Evolutionary conservation across 1,284 basidiomycete genomes (phyloP).

Genomic region (Pascua guehoae): DNA sequence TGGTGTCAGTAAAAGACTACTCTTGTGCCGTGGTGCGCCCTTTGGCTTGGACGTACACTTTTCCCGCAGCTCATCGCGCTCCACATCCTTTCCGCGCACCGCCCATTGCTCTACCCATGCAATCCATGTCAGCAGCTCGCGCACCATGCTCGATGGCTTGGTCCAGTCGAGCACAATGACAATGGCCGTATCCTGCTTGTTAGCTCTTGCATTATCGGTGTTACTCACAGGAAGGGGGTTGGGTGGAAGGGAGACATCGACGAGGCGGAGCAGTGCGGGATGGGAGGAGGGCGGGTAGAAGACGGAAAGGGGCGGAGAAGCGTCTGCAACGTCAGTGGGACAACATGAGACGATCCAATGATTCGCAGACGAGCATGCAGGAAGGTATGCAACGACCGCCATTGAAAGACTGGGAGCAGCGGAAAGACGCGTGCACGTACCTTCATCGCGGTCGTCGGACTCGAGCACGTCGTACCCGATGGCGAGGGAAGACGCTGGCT

Average conservation of each 20-base stretch:
- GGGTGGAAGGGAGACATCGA: slow-evolving; percentile 78
- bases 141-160: slow-evolving; percentile 75
- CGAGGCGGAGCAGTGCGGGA: slow-evolving; percentile 66
- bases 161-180: slow-evolving; percentile 95
- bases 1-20: neutral
- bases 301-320: slow-evolving; percentile 76
- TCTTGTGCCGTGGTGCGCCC: slow-evolving; percentile 58
- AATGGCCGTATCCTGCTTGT: slow-evolving; percentile 66
- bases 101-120: slow-evolving; percentile 77
- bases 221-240: slow-evolving; percentile 35
- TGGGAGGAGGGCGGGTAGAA: slow-evolving; percentile 82
- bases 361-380: too few relatives aligned
- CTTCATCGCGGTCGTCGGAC: slow-evolving; percentile 84
- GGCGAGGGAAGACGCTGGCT: slow-evolving; percentile 61
- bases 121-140: slow-evolving; percentile 81
- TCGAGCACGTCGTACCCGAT: slow-evolving; percentile 84
- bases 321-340: slow-evolving; percentile 56
- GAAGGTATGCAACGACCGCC: too few relatives aligned
- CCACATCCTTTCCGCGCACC: slow-evolving; percentile 30
- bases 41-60: too few relatives aligned
- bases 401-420: neutral
- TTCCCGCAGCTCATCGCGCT: slow-evolving; percentile 76
- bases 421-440: slow-evolving; percentile 52
- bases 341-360: too few relatives aligned
- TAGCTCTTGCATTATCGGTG: neutral